Percentiles rank a stretch among this genome's conserved stretches.
Conservation (phyloP, 768 basidiomycete species). For the Suillus clintonianus region DNA sequence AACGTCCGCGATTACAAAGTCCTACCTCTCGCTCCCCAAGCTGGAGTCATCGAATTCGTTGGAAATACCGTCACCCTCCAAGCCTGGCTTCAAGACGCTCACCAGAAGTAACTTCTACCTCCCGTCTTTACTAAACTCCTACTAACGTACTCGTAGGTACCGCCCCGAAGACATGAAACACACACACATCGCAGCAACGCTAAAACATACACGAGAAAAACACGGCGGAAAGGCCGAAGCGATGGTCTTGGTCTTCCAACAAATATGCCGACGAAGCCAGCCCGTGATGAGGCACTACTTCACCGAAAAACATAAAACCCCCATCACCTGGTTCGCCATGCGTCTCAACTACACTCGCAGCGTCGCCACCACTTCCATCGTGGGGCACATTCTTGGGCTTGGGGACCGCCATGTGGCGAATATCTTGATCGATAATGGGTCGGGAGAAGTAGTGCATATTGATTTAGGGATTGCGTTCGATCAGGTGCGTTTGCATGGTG, state of each 20-base stretch:
- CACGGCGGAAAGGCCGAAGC: slow-evolving; percentile 30
- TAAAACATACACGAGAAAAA: slow-evolving; percentile 36
- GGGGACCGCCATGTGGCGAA: slow-evolving; percentile 94
- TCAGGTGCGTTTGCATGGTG: slow-evolving; percentile 53
- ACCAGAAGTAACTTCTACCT: slow-evolving; percentile 49
- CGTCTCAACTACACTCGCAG: slow-evolving; percentile 88
- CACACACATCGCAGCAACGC: slow-evolving; percentile 27
- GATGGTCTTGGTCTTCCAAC: slow-evolving; percentile 37
- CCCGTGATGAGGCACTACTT: slow-evolving; percentile 97
- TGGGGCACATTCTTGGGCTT: slow-evolving; percentile 89
- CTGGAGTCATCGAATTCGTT: slow-evolving; percentile 92
- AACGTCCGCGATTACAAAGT: slow-evolving; percentile 86
- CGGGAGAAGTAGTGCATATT: slow-evolving; percentile 92
- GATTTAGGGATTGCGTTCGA: slow-evolving; percentile 98
- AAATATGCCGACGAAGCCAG: slow-evolving; percentile 49
- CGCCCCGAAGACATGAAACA: slow-evolving; percentile 54
- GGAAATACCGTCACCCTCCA: slow-evolving; percentile 68
- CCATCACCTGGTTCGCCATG: slow-evolving; percentile 91
- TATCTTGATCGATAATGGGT: slow-evolving; percentile 80
- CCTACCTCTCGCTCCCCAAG: slow-evolving; percentile 75
- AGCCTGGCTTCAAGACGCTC: slow-evolving; percentile 64
- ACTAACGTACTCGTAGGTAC: slow-evolving; percentile 50
- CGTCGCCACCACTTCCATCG: slow-evolving; percentile 91
- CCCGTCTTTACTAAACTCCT: not conserved
- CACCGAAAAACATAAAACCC: slow-evolving; percentile 84